phyloP scores from a whole-genome alignment of 2,329 filamentous ascomycete genomes.

The Paramyrothecium sp. region DNA sequence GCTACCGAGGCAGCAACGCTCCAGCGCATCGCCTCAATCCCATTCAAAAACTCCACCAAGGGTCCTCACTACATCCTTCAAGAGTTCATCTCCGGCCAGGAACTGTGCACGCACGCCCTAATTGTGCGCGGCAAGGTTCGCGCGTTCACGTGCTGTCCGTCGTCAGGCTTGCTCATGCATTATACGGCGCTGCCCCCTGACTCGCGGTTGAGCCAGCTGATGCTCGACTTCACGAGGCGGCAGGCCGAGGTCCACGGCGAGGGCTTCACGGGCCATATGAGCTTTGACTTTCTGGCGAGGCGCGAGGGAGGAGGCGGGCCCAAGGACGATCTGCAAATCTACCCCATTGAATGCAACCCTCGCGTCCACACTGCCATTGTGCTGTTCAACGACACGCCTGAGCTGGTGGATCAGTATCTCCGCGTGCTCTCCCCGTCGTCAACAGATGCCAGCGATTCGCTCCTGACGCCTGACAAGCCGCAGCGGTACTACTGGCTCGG shows the following conservation, averaged over 20 bases:
- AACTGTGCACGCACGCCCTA: constrained; percentile 72
- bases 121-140: constrained; percentile 63
- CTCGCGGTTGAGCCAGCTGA: constrained; percentile 53
- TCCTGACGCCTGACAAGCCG: constrained; percentile 16
- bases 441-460: constrained; percentile 8
- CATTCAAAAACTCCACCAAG: constrained; percentile 44
- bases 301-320: constrained; percentile 4
- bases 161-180: constrained; percentile 62
- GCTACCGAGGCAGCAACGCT: constrained; percentile 53
- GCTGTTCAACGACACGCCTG: constrained; percentile 50
- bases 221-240: constrained; percentile 63
- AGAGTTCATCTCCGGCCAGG: constrained; percentile 59
- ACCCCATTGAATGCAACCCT: constrained; percentile 71
- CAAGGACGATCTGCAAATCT: constrained; percentile 39
- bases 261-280: constrained; percentile 66
- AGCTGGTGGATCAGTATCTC: constrained; percentile 53
- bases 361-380: constrained; percentile 66
- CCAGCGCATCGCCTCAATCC: constrained; percentile 40
- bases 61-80: constrained; percentile 56
- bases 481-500: constrained; percentile 60
- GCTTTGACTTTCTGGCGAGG: constrained; percentile 68
- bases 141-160: constrained; percentile 66
- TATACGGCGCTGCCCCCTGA: constrained; percentile 58
- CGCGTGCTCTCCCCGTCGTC: constrained; percentile 32
- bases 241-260: constrained; percentile 51